Evolutionary conservation across 768 basidiomycete genomes (phyloP).

Genomic region (Mycena indigotica): DNA sequence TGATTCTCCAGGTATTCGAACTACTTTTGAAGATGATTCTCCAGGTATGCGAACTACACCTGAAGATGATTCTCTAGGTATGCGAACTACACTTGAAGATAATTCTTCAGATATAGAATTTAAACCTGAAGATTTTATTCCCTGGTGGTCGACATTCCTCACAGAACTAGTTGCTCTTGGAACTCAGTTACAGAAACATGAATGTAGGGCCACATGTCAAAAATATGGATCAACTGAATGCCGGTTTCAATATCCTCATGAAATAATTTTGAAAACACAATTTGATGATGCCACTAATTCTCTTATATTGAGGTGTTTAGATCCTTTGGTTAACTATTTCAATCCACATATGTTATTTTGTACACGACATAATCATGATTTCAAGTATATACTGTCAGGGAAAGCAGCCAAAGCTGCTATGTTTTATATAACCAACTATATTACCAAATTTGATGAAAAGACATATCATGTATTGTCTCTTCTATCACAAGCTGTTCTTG

Average conservation of each 20-base stretch:
- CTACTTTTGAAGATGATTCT: no score
- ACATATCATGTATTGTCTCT: constrained; percentile 30
- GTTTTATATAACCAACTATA: constrained; percentile 40
- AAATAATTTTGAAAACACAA: constrained; percentile 28
- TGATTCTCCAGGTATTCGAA: no score
- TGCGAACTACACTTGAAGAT: no score
- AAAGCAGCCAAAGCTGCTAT: constrained; percentile 37
- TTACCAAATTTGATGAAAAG: constrained; percentile 35
- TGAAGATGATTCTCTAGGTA: no score
- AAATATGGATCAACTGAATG: constrained; percentile 35
- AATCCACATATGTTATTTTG: constrained; percentile 37
- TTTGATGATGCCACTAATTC: constrained; percentile 36
- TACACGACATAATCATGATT: constrained; percentile 37
- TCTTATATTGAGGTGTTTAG: constrained; percentile 29
- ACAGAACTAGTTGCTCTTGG: neutral
- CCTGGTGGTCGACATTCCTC: neutral
- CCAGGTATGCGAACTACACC: no score
- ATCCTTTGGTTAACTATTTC: constrained; percentile 33
- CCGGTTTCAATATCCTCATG: constrained; percentile 37
- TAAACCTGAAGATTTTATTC: neutral
- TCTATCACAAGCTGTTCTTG: constrained; percentile 27
- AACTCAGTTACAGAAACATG: constrained; percentile 27
- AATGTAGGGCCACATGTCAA: constrained; percentile 27
- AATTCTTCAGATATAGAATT: no score
- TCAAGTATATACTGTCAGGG: constrained; percentile 37